Base-by-base conservation (phyloP, 768 basidiomycete genomes). In the Dictyophora rubrovolvata region DNA sequence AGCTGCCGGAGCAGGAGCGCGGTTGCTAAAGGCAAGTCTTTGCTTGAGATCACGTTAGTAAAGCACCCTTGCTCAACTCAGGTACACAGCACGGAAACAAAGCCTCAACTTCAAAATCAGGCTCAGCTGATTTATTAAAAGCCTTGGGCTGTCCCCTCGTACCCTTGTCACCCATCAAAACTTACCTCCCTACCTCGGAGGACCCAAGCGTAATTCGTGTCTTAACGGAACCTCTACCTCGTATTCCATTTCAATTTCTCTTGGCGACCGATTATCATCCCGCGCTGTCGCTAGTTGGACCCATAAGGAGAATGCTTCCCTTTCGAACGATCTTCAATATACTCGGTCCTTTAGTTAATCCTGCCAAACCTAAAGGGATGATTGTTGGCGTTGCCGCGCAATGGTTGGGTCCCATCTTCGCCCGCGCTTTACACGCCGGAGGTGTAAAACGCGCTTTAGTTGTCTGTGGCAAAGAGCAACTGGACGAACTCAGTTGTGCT, bases 241-340 rank as follows among this genome's bases (percentile, higher is more conserved):
- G 77, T 6, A 71, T 84, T 8, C 92, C 93, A 0, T 97, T 99
- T 72, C 83, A 85, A 1, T 97, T 95, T 79, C 86, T 99, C 69
- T 84, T 95, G 61, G 96, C 92, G 0, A 87, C 93, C 0, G 87
- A 94, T 68, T 97, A 93, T 71, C 93, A 98, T 71, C 94, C 94
- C 1, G 71, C 87, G 0, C 78, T 97, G 51, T 89, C 87, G 5
- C 73, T 79, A 58, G 77, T 98, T 63, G 87, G 87, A 0, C 93
- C 95, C 0, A 81, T 87, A 67, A 86, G 95, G 56, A 88, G 87
- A 65, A 74, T 83, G 0, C 81, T 98, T 55, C 92, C 93, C 50
- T 97, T 95, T 75, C 86, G 93, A 50, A 97, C 95, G 9, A 85
- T 99, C 75, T 97, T 96, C 80, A 98, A 99, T 72, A 74, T 93